Percentiles rank a stretch among this genome's conserved stretches.
phyloP scores from a whole-genome alignment of 768 basidiomycete species.

The Rossbeevera mucosa region DNA sequence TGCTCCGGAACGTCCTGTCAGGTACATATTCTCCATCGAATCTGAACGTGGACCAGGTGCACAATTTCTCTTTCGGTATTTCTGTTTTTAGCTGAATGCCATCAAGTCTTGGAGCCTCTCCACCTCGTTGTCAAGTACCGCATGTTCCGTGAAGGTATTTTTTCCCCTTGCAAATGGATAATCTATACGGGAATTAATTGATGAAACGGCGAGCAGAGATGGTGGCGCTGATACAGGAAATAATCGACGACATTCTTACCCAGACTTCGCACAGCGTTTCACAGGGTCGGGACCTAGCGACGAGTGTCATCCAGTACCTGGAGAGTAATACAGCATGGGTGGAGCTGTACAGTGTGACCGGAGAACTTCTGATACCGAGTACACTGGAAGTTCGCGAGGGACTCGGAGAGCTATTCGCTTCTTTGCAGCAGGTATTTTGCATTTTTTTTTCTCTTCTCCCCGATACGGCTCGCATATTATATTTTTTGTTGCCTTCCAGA shows the following conservation, averaged over 20 bases:
- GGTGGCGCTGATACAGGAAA: constrained; percentile 52
- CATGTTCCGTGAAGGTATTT: constrained; percentile 74
- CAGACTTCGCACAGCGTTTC: constrained; percentile 30
- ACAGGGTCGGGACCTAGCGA: constrained; percentile 43
- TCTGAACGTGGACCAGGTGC: constrained; percentile 58
- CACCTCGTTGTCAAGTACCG: constrained; percentile 68
- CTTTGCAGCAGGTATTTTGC: constrained; percentile 32
- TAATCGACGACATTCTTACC: constrained; percentile 40
- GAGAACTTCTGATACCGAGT: constrained; percentile 58
- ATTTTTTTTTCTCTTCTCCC: background rate
- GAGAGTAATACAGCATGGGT: constrained; percentile 66
- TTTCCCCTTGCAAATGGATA: background rate
- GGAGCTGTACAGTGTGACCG: constrained; percentile 63
- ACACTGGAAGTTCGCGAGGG: constrained; percentile 29
- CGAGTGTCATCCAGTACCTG: constrained; percentile 51
- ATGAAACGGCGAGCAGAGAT: constrained; percentile 52
- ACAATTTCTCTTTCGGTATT: constrained; percentile 1
- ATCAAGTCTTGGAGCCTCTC: constrained; percentile 57
- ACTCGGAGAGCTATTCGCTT: constrained; percentile 20
- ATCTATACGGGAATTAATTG: constrained; percentile 4
- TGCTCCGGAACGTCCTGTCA: constrained; percentile 67
- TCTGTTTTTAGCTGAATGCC: constrained; percentile 3
- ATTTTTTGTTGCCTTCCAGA: constrained; percentile 28
- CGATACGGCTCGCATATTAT: constrained; percentile 21
- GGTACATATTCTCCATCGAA: constrained; percentile 78